Evolutionary conservation across 1,284 basidiomycete genomes (phyloP).

Genomic region (Moniliella sp.): DNA sequence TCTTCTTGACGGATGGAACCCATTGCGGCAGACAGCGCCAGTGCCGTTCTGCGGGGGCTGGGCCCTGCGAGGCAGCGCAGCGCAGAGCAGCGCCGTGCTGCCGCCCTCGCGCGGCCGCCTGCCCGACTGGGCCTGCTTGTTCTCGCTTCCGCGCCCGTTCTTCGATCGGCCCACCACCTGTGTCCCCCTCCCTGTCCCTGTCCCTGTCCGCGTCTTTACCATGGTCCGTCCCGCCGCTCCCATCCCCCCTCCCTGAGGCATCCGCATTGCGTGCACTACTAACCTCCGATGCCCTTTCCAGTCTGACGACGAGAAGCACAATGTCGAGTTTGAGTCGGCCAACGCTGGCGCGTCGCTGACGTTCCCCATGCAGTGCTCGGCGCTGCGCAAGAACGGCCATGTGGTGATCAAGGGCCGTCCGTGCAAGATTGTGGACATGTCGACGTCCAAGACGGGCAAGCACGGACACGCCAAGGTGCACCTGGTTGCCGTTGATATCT

Average conservation of each 20-base stretch:
- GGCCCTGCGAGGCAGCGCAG: too few relatives aligned
- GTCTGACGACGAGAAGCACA: slow-evolving; percentile 62
- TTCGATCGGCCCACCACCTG: too few relatives aligned
- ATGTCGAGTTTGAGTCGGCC: slow-evolving; percentile 63
- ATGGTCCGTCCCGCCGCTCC: not conserved
- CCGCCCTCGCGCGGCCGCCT: too few relatives aligned
- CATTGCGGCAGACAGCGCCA: too few relatives aligned
- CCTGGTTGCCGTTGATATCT: slow-evolving; percentile 72
- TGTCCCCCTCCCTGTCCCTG: too few relatives aligned
- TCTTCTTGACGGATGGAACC: too few relatives aligned
- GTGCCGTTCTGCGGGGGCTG: too few relatives aligned
- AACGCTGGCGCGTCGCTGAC: slow-evolving; percentile 33
- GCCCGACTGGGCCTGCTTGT: too few relatives aligned
- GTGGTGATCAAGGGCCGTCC: slow-evolving; percentile 94
- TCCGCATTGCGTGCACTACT: too few relatives aligned
- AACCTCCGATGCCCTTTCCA: too few relatives aligned
- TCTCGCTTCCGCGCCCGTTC: too few relatives aligned
- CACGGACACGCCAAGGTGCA: slow-evolving; percentile 99
- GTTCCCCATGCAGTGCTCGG: slow-evolving; percentile 76
- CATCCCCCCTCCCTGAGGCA: not conserved
- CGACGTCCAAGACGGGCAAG: slow-evolving; percentile 89
- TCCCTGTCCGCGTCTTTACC: not conserved
- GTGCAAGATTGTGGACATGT: slow-evolving; percentile 64
- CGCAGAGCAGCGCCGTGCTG: too few relatives aligned
- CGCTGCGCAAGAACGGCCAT: slow-evolving; percentile 70